Conservation (phyloP, 1,284 basidiomycete species). For the Irpex sp. region DNA sequence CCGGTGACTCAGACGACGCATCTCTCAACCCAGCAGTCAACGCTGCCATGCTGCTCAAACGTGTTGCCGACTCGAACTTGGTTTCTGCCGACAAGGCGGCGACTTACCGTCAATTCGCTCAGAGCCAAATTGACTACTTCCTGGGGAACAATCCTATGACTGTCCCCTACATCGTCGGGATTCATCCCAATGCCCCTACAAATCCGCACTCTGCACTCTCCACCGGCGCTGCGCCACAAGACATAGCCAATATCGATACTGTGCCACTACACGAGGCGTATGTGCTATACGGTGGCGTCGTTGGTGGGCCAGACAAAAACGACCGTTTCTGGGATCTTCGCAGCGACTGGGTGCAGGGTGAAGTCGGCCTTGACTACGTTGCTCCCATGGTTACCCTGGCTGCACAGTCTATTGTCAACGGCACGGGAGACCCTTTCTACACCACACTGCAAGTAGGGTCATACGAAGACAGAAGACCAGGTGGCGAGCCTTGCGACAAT, state of each 20-base stretch:
- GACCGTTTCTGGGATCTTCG: slow-evolving; percentile 83
- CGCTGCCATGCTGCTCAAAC: slow-evolving; percentile 73
- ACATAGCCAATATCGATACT: slow-evolving; percentile 65
- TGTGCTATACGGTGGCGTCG: slow-evolving; percentile 80
- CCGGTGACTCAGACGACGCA: slow-evolving; percentile 73
- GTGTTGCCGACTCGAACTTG: slow-evolving; percentile 60
- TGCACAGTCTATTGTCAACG: slow-evolving; percentile 64
- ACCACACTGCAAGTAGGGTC: slow-evolving; percentile 62
- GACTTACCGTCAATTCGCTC: slow-evolving; percentile 64
- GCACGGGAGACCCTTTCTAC: slow-evolving; percentile 75
- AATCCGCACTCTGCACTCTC: slow-evolving; percentile 89
- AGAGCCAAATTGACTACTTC: slow-evolving; percentile 73
- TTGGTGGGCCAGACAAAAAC: slow-evolving; percentile 78
- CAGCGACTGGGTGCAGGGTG: slow-evolving; percentile 76
- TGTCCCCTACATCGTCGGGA: slow-evolving; percentile 76
- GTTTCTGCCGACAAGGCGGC: slow-evolving; percentile 58
- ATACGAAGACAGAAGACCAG: slow-evolving; percentile 57
- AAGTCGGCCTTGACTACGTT: slow-evolving; percentile 80
- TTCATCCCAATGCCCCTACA: slow-evolving; percentile 82
- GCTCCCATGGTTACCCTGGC: slow-evolving; percentile 81
- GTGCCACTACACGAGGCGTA: slow-evolving; percentile 66
- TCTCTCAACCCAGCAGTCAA: slow-evolving; percentile 86
- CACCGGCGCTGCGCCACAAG: slow-evolving; percentile 60
- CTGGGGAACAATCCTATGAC: slow-evolving; percentile 87
- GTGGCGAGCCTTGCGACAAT: slow-evolving; percentile 70